These are phyloP conservation scores for Circinella minor DNA, from an alignment of 371 early-diverging fungal genomes.

Conservation along the genomic window DNA sequence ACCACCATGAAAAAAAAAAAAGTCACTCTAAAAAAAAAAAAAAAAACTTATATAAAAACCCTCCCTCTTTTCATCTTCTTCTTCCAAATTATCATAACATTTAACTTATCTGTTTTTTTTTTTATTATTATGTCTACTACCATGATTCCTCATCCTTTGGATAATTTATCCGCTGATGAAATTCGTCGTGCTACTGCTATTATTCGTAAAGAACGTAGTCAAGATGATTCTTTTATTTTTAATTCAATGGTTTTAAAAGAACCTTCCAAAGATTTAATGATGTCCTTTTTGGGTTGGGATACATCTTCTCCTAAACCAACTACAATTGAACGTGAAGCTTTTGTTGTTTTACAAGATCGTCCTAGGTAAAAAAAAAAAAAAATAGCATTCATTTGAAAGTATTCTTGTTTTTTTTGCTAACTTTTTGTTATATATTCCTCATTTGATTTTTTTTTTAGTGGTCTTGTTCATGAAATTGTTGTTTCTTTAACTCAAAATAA, in stretches of 20 bases:
- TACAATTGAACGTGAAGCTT: conserved; percentile 40
- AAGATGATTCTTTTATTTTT: conserved; percentile 29
- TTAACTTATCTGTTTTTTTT: no score
- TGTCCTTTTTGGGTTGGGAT: conserved; percentile 45
- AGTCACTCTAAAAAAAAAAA: no score
- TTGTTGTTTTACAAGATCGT: conserved; percentile 39
- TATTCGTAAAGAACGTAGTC: conserved; percentile 28
- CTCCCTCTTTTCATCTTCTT: no score
- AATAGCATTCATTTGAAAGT: no score
- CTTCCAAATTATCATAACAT: no score
- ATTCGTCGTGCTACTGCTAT: conserved; percentile 36
- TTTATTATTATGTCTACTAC: not conserved
- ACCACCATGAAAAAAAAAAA: no score
- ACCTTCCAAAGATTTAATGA: conserved; percentile 37
- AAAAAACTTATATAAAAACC: no score
- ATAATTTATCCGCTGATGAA: conserved; percentile 42
- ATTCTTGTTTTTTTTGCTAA: no score
- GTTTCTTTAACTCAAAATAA: conserved; percentile 29
- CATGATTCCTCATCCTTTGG: conserved; percentile 33
- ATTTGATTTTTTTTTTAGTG: not conserved
- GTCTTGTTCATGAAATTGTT: conserved; percentile 38
- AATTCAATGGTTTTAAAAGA: conserved; percentile 43
- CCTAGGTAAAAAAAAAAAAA: conserved; percentile 5
- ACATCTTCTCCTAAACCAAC: conserved; percentile 25
- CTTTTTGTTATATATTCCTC: no score